Base-by-base conservation (phyloP, 1,284 basidiomycete genomes). In the Apiotrichum laibachii region DNA sequence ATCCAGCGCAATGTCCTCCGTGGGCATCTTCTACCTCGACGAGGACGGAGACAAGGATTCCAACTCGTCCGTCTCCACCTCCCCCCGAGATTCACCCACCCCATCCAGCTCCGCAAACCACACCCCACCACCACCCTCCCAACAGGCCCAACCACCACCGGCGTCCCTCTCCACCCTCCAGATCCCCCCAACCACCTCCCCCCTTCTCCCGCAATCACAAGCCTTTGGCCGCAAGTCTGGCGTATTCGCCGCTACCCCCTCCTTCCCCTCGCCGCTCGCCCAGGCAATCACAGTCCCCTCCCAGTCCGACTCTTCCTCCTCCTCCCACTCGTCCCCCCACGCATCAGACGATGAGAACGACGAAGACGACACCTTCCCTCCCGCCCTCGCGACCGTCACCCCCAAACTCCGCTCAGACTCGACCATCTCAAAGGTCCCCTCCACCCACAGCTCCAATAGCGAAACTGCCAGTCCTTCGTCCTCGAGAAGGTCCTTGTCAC, bases 221-320 rank as follows among this genome's bases (percentile, higher is more conserved):
- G 61, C 69, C 1, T 67, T 69, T 46, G 70, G 69, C 46, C 67
- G 73, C 44, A 73, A 72, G 56, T 68, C 71, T 49, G 65, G 66
- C 2, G 66, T 65, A 5, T 78, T 77, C 57, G 75, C 68, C 2
- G 72, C 76, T 0, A 76, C 75, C 0, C 76, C 76, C 2, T 76
- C 75, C 0, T 77, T 77, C 57, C 75, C 76, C 6, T 76, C 74
- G 0, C 76, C 76, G 1, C 63, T 78, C 1, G 74, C 74, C 8
- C 71, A 73, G 52, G 74, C 74, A 0, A 70, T 73, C 42, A 76
- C 71, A 2, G 74, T 76, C 1, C 73, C 72, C 0, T 62, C 64
- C 0, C 68, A 73, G 33, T 75, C 72, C 0, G 72, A 75, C 54
- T 68, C 64, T 0, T 76, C 74, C 2, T 74, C 72, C 0, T 68